These are phyloP conservation scores for Camellia sinensis DNA, from an alignment of 148 eudicot genomes.

Conservation along the genomic window DNA sequence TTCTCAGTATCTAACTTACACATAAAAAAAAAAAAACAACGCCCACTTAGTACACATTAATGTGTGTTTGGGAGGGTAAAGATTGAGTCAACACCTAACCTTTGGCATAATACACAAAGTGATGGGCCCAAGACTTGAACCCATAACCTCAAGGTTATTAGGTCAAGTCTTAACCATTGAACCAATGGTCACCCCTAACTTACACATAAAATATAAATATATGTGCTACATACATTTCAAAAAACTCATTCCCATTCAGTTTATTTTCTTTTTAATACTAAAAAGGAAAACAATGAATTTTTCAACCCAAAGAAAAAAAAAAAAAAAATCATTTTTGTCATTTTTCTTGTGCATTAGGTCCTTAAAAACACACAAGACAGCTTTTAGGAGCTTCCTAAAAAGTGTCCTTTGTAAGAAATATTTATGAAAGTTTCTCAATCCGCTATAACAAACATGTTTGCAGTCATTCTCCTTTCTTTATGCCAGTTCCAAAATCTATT, in stretches of 20 bases:
- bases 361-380: not conserved
- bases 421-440: not conserved
- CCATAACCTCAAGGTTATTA: too few species aligned
- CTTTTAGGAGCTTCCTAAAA: not conserved
- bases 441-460: not conserved
- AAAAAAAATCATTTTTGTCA: not conserved
- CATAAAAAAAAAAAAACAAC: too few species aligned
- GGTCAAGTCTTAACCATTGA: too few species aligned
- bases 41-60: too few species aligned
- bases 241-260: not conserved
- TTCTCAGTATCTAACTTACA: too few species aligned
- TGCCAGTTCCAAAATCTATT: not conserved
- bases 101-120: too few species aligned
- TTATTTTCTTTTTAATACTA: not conserved
- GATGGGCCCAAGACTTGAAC: too few species aligned
- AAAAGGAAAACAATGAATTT: conserved; percentile 4
- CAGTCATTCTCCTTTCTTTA: not conserved
- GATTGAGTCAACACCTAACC: too few species aligned
- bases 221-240: not conserved
- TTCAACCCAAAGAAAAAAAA: not conserved
- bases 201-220: too few species aligned
- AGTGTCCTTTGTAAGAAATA: not conserved
- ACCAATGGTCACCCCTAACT: too few species aligned
- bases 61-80: too few species aligned
- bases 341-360: not conserved